Base-by-base conservation (phyloP, 176 grass and related monocot species). In the Aegilops tauschii region DNA sequence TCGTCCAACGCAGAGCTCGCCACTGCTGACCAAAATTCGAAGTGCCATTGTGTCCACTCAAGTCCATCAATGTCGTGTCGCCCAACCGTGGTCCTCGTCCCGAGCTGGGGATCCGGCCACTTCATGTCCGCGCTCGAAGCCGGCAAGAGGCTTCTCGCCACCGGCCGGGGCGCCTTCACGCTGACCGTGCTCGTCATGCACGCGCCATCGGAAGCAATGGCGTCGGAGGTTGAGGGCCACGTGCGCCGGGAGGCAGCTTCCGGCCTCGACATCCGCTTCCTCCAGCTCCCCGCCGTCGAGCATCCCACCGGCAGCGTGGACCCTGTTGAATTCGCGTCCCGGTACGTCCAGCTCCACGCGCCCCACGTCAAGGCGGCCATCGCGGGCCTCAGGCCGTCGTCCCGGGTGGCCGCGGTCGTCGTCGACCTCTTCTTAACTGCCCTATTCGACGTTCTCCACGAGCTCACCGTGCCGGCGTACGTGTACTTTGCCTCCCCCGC, bases 391-490 rank as follows among this genome's bases (percentile, higher is more conserved):
- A 29, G 71, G 58, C 70, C 62, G 45, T 59, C 79, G 65, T 83
- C 36, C 8, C 81, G 75, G 3, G 30, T 86, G 30, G 66, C 84
- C 5, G 89, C 79, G 14, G 37, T 87, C 61, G 49, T 87, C 68
- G 9, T 90, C 8, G 89, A 90, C 79, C 74, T 90, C 50, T 83
- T 90, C 83, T 58, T 76, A 0, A 87, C 78, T 3, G 3, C 74
- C 3, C 37, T 83, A 40, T 82, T 87, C 58, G 85, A 87, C 80
- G 61, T 80, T 34, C 28, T 56, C 9, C 76, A 65, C 10, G 84
- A 91, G 49, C 89, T 79, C 45, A 40, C 69, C 3, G 30, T 91
- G 72, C 89, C 84, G 25, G 18, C 80, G 34, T 91, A 87, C 80
- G 62, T 91, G 78, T 91, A 87, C 73, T 87, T 82, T 18, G 5